Conservation (phyloP, 78 protist species). For the Goniomonas avonlea region DNA sequence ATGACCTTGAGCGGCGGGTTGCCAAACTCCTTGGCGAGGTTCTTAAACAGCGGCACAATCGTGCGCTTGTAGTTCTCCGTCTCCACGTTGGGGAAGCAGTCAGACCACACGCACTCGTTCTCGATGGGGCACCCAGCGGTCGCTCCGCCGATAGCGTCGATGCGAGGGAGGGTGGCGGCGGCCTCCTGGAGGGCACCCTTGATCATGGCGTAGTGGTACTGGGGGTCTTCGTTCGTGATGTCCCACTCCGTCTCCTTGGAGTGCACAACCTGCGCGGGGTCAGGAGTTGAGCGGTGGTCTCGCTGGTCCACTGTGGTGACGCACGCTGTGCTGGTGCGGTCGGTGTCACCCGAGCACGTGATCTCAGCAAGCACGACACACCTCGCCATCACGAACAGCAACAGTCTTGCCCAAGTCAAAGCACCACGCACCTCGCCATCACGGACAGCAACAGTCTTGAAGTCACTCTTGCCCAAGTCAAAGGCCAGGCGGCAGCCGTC, state of each 20-base stretch:
- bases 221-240: neutral
- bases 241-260: neutral
- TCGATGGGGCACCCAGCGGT: neutral
- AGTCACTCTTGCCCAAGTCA: neutral
- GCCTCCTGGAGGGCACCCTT: neutral
- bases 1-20: neutral
- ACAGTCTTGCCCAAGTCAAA: too few relatives aligned
- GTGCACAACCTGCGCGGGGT: too few relatives aligned
- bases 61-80: neutral
- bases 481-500: neutral
- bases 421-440: neutral
- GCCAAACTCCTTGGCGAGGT: neutral
- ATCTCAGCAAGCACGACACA: too few relatives aligned
- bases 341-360: too few relatives aligned
- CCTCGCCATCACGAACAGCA: neutral
- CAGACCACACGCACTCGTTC: neutral
- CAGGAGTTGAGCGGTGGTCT: too few relatives aligned
- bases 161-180: neutral
- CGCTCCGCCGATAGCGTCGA: neutral
- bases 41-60: neutral
- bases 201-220: neutral
- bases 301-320: too few relatives aligned
- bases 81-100: neutral
- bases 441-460: neutral
- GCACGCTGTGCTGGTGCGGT: too few relatives aligned